Base-by-base conservation (phyloP, 805 yeast genomes). In the Clavispora asparagi region DNA sequence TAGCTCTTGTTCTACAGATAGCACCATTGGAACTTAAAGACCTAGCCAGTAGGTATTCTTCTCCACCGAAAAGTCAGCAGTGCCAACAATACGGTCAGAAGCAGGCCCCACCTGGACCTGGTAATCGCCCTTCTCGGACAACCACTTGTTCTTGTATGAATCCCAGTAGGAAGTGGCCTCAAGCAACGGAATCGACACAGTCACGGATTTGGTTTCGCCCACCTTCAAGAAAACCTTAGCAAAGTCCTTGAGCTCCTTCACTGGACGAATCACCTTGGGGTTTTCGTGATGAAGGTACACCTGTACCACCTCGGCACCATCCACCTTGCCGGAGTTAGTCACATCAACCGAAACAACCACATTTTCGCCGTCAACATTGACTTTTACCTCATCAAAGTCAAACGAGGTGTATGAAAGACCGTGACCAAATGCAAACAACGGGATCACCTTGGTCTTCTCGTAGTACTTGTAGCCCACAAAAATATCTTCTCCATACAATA, bases 391-490 rank as follows among this genome's bases (percentile, higher is more conserved):
- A 3, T 45, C 40, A 29, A 59, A 49, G 11, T 45, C 53, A 42
- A 64, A 64, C n/a, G 47, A 39, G 19, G 67, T 59, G 50, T 64
- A 64, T 6, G 66, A 60, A 40, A 64, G 61, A 1, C 69, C 69
- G 49, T 48, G 51, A 9, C 69, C 69, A 47, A 64, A 64, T n/a
- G 69, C 62, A 51, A 62, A 64, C 29, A 64, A 63, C 10, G 64
- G 68, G 39, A 48, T 30, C 33, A 50, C 52, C 28, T 54, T 51
- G 40, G 60, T 38, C 51, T 62, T 63, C 40, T 64, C 69, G 50
- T 64, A 64, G 50, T 51, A 64, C 46, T 60, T 51, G 51, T 64
- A 64, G 14, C 68, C 69, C 38, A 64, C 59, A 47, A 55, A 64
- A 3, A 64, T 58, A 43, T 64, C 68, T 47, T 64, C 68, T 9